phyloP scores from a whole-genome alignment of 192 early-diverging fungal species.

The Rhizophagus clarus region DNA sequence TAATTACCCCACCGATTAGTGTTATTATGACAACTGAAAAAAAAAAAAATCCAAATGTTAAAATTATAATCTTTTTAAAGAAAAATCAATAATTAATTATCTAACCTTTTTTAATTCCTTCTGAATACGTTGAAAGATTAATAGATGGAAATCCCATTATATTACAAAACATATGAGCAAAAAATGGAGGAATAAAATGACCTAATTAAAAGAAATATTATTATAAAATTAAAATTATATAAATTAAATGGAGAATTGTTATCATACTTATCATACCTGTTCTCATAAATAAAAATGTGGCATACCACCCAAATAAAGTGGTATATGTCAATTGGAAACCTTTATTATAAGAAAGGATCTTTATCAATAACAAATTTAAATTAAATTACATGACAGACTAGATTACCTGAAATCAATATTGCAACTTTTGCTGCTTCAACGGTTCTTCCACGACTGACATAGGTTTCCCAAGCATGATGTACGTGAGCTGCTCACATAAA shows the following conservation, averaged over 20 bases:
- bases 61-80: neutral
- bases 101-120: neutral
- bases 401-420: slow-evolving; percentile 35
- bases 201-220: slow-evolving; percentile 33
- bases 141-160: slow-evolving; percentile 70
- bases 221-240: neutral
- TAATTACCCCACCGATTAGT: neutral
- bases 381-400: neutral
- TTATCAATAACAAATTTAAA: neutral
- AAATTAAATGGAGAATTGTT: neutral
- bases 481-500: slow-evolving; percentile 34
- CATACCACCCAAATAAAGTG: slow-evolving; percentile 80
- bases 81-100: neutral
- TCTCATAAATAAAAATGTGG: slow-evolving; percentile 63
- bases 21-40: neutral
- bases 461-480: slow-evolving; percentile 68
- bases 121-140: neutral
- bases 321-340: slow-evolving; percentile 75
- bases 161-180: slow-evolving; percentile 76
- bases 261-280: slow-evolving; percentile 47
- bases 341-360: neutral
- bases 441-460: slow-evolving; percentile 43
- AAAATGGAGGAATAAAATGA: slow-evolving; percentile 49
- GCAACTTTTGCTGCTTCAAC: slow-evolving; percentile 43
- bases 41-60: neutral